phyloP scores from a whole-genome alignment of 192 early-diverging fungal species.

The Coemansia sp. region DNA sequence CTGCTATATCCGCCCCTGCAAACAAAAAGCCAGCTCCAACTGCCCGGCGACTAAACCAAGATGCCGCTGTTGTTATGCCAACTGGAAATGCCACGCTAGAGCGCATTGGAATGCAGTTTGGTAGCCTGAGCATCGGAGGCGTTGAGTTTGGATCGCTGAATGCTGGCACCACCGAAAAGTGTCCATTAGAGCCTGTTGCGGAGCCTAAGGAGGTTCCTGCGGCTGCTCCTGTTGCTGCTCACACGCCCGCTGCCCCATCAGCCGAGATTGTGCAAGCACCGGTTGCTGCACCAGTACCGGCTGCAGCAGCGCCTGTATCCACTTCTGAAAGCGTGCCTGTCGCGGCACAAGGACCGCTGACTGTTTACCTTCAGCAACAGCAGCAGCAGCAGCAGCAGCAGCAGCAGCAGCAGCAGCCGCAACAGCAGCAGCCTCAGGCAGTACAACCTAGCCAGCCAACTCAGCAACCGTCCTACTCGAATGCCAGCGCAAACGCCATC shows the following conservation, averaged over 20 bases:
- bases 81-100: conserved; percentile 60
- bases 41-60: conserved; percentile 81
- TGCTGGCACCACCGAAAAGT: conserved; percentile 31
- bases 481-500: conserved; percentile 30
- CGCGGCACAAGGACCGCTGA: conserved; percentile 33
- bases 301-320: conserved; percentile 9
- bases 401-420: conserved; percentile 37
- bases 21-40: conserved; percentile 33
- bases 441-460: background rate
- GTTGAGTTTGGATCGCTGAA: conserved; percentile 52
- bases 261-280: conserved; percentile 15
- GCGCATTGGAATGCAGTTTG: conserved; percentile 76
- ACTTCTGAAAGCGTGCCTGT: conserved; percentile 14
- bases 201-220: conserved; percentile 19
- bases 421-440: conserved; percentile 44
- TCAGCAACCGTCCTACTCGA: conserved; percentile 37
- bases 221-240: conserved; percentile 19
- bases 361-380: conserved; percentile 39
- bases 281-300: background rate
- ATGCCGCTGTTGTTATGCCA: conserved; percentile 89
- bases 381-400: conserved; percentile 54
- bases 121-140: conserved; percentile 65
- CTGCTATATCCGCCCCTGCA: background rate
- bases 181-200: conserved; percentile 25
- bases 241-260: conserved; percentile 1